Evolutionary conservation across 2,329 filamentous ascomycete species (phyloP).

Genomic region (Bipolaris gigantea): DNA sequence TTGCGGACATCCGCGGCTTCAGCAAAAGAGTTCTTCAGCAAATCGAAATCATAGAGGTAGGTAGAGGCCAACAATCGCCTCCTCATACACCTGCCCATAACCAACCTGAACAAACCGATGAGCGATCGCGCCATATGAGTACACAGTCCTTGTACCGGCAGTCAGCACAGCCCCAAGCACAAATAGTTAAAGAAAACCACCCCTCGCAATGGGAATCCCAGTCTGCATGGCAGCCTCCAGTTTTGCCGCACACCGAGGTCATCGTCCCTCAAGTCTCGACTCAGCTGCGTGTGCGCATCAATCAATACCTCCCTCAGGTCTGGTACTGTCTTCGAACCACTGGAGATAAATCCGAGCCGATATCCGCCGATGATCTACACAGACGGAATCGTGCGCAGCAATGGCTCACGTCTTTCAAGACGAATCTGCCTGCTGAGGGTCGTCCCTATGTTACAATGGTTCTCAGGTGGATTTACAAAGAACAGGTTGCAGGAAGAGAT

Average conservation of each 20-base stretch:
- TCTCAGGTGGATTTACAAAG: background rate
- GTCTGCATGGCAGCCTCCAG: background rate
- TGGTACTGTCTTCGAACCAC: conserved; percentile 1
- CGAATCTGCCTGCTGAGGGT: background rate
- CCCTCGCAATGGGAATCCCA: background rate
- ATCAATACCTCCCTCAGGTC: background rate
- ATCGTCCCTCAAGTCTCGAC: background rate
- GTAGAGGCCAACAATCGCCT: background rate
- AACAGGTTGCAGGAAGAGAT: background rate
- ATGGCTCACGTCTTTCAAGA: conserved; percentile 4
- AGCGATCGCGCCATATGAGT: background rate
- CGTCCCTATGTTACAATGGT: conserved; percentile 1
- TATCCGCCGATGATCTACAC: background rate
- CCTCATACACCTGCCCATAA: background rate
- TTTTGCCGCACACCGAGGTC: background rate
- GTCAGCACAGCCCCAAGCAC: background rate
- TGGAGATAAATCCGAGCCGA: background rate
- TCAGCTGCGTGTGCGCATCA: conserved; percentile 2
- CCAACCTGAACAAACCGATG: background rate
- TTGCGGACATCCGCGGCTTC: background rate
- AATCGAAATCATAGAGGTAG: background rate
- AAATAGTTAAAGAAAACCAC: background rate
- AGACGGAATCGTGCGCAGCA: background rate
- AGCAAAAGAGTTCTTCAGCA: background rate
- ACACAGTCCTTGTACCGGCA: background rate